Evolutionary conservation across 2,329 filamentous ascomycete genomes (phyloP).

Genomic region (Zymoseptoria ardabiliae): DNA sequence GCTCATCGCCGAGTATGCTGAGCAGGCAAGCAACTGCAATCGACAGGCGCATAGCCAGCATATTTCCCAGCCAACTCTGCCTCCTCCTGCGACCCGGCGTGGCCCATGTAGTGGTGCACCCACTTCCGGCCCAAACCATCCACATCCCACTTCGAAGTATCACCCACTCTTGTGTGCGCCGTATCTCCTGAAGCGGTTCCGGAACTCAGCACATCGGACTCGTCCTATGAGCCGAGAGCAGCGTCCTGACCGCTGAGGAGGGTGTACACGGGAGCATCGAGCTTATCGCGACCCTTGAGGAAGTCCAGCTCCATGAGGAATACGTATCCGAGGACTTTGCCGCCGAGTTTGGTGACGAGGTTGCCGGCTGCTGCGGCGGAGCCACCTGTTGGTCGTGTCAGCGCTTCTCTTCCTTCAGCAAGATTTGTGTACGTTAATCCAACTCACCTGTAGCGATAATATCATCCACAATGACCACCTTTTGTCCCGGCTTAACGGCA

Average conservation of each 20-base stretch:
- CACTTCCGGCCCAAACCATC: neutral
- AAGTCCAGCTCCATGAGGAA: conserved; percentile 96
- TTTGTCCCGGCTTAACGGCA: conserved; percentile 76
- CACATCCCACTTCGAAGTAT: neutral
- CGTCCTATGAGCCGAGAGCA: conserved; percentile 12
- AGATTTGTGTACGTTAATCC: neutral
- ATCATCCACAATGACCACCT: conserved; percentile 89
- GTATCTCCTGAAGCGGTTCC: neutral
- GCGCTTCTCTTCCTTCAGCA: neutral
- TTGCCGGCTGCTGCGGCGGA: conserved; percentile 82
- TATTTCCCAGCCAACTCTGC: neutral
- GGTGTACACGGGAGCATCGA: conserved; percentile 75
- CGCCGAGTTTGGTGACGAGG: conserved; percentile 79
- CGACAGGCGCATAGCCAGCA: neutral
- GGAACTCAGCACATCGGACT: neutral
- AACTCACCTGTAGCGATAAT: conserved; percentile 92
- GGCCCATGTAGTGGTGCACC: neutral
- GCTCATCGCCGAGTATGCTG: neutral
- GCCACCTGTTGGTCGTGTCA: conserved; percentile 56
- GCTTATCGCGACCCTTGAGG: conserved; percentile 84
- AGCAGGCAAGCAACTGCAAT: neutral
- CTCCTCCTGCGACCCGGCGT: neutral
- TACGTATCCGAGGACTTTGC: conserved; percentile 77
- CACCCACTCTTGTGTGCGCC: neutral
- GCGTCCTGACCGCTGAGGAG: conserved; percentile 62